Base-by-base conservation (phyloP, 2,329 filamentous ascomycete species). In the Aspergillus clavatus region DNA sequence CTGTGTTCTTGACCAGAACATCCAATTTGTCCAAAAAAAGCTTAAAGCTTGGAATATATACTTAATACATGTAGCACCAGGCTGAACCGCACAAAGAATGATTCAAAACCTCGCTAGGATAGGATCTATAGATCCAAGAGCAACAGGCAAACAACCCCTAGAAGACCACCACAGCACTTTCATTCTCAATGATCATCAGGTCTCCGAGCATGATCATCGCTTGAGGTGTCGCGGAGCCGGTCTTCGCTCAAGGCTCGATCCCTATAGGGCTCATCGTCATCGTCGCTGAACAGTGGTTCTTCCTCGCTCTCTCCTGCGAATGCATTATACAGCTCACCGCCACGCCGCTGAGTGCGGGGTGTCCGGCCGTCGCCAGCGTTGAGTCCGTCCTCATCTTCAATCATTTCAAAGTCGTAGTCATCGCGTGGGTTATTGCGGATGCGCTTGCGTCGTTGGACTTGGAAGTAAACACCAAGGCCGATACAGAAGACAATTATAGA, bases 281-380 rank as follows among this genome's bases (percentile, higher is more conserved):
- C 66, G 29, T 68, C 70, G 52, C 71, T 75, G 49, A 80, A 71
- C 31, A 81, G 38, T 26, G 54, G 59, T 47, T 86, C 83, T 44
- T 88, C 86, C 46, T 93, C 90, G 46, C 91, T 91, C 42, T 89
- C 91, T 12, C 88, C 90, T 0, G 93, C 93, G 75, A 98, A 98
- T 4, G 93, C 93, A 73, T 98, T 93, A 66, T 98, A 98, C 36
- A 98, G 72, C 72, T 97, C 91, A 22, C 91, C 89, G 2, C 89
- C 93, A 16, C 72, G 68, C 40, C 88, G 74, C 53, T 74, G 64
- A 65, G 69, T 77, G 56, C 64, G 68, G 26, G 65, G 66, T 68
- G 41, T 77, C 75, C 53, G 79, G 75, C 74, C 68, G 47, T 67
- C 66, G 61, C 62, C 56, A 8, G 63, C 57, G 46, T 61, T 59